Evolutionary conservation across 1,284 basidiomycete genomes (phyloP), one percentile per base, ranked within the genome.

Genomic region (Rhodotorula sp.): DNA sequence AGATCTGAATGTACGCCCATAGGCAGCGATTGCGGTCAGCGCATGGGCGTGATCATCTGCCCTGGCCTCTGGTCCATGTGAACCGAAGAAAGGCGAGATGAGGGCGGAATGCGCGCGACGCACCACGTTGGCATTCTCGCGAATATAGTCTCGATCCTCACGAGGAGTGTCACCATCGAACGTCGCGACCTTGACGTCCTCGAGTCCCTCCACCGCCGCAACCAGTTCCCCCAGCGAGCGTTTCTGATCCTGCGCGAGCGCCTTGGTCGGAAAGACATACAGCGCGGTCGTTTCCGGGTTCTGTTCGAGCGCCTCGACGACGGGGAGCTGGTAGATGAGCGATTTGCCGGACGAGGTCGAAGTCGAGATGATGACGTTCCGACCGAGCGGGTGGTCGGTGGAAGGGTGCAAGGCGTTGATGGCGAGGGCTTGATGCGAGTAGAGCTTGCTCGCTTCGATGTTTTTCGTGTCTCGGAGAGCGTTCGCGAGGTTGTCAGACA

Each of bases 261-360:
- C 93, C 89, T 96, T 96, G 1, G 93, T 96, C 1, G 93, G 93
- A 78, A 94, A 96, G 61, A 96, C 87, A 79, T 93, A 91, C 63
- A 96, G 86, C 2, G 91, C 92, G 0, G 89, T 94, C 3, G 90
- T 80, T 21, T 82, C 78, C 5, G 80, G 79, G 79, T 91, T 86
- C 29, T 85, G 82, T 80, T 92, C 88, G 60, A 96, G 82, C 68
- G 87, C 87, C 58, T 83, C 85, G 61, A 94, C 81, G 15, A 92
- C 81, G 1, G 93, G 93, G 20, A 93, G 85, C 88, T 92, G 83
- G 67, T 84, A 96, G 64, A 96, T 93, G 29, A 96, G 85, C 80
- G 91, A 94, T 82, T 96, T 96, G 14, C 93, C 93, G 5, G 92
- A 93, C 3, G 92, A 92, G 3, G 93, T 96, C 76, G 89, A 90